Conservation (phyloP, 2,329 filamentous ascomycete genomes). For the Paraconiothyrium sp. region DNA sequence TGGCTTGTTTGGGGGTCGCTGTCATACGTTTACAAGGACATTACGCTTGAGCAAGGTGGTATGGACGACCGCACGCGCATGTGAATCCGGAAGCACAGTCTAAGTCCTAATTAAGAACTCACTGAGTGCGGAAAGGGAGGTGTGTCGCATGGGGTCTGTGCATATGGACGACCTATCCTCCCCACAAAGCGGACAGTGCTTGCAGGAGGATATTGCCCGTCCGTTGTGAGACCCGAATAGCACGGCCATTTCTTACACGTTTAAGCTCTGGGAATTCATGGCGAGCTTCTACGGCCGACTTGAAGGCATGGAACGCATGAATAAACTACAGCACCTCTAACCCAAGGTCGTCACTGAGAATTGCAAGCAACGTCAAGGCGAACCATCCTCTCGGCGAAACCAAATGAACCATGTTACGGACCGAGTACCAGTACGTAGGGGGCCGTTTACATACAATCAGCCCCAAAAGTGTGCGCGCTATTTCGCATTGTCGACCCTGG, state of each 20-base stretch:
- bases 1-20: neutral
- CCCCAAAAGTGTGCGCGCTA: slow-evolving; percentile 3
- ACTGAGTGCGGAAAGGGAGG: neutral
- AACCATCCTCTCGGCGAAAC: neutral
- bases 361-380: neutral
- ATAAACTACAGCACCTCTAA: neutral
- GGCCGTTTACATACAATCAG: slow-evolving; percentile 6
- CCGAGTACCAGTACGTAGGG: slow-evolving; percentile 7
- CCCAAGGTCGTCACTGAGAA: neutral
- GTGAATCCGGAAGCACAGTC: slow-evolving; percentile 8
- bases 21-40: neutral
- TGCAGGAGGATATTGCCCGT: neutral
- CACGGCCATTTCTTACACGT: slow-evolving; percentile 2
- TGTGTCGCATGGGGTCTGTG: slow-evolving; percentile 1
- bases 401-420: neutral
- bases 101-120: slow-evolving; percentile 8
- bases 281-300: neutral
- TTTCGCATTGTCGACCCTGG: neutral
- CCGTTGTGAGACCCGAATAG: slow-evolving; percentile 7
- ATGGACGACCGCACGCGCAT: slow-evolving; percentile 3
- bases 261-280: too few species aligned
- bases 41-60: neutral
- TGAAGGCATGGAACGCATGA: neutral
- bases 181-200: slow-evolving; percentile 1
- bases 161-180: neutral